A percentile compares a stretch with the other conserved stretches of the same genome.
Conservation (phyloP, 768 basidiomycete genomes). For the Cystobasidium onofrii region DNA sequence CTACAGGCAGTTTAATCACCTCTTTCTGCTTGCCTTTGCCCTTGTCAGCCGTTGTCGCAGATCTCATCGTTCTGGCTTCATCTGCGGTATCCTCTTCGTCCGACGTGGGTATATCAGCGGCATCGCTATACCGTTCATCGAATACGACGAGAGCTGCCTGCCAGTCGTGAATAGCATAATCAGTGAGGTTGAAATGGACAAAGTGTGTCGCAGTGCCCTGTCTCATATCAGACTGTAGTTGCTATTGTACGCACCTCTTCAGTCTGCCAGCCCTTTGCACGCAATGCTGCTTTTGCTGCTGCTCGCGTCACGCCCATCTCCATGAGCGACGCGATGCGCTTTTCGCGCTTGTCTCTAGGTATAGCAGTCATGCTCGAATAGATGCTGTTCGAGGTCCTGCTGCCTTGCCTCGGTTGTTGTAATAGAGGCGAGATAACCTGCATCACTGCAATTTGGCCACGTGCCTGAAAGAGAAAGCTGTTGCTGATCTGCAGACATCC, state of each 20-base stretch:
- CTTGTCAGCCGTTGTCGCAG: background rate
- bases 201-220: background rate
- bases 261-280: constrained; percentile 1
- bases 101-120: background rate
- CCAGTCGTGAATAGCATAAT: background rate
- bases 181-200: background rate
- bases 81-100: constrained; percentile 14
- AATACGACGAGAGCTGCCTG: constrained; percentile 22
- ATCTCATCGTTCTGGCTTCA: background rate
- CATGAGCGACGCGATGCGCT: constrained; percentile 6
- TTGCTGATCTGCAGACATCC: too few relatives aligned
- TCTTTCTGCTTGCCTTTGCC: background rate
- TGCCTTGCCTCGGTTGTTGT: background rate
- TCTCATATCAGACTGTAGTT: background rate
- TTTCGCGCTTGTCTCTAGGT: background rate
- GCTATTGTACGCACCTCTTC: constrained; percentile 28
- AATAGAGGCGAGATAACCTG: background rate
- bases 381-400: background rate
- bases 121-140: constrained; percentile 17
- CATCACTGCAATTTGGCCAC: background rate
- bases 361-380: background rate
- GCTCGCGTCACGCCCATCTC: constrained; percentile 23
- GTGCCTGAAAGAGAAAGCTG: too few relatives aligned
- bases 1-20: constrained; percentile 11
- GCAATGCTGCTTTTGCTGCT: constrained; percentile 19